Conservation (phyloP, 148 eudicot species). For the Mesembryanthemum crystallinum region DNA sequence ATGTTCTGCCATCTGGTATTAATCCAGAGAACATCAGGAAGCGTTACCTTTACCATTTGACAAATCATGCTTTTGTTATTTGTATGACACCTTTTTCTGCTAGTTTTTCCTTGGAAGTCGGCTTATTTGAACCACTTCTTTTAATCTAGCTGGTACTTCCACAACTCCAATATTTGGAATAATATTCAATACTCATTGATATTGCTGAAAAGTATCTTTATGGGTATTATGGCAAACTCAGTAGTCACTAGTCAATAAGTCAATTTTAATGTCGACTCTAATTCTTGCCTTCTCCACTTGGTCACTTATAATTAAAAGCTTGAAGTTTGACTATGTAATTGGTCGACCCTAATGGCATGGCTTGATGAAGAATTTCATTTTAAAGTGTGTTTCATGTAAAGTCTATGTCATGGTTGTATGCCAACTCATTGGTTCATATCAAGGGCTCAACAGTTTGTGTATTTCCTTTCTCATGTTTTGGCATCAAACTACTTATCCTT, state of each 20-base stretch:
- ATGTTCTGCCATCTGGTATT: too few species aligned
- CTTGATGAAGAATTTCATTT: neutral
- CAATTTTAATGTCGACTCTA: neutral
- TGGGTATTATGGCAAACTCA: neutral
- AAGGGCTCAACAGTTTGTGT: neutral
- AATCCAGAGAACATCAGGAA: too few species aligned
- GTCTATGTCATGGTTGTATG: neutral
- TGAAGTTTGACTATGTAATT: neutral
- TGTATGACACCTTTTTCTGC: neutral
- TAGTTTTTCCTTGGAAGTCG: neutral
- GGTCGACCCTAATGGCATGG: neutral
- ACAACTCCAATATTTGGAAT: neutral
- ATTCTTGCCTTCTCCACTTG: neutral
- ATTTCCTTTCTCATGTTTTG: constrained; percentile 4
- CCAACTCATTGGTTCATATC: neutral
- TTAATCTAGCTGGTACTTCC: neutral
- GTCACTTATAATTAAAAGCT: neutral
- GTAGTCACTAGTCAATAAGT: neutral
- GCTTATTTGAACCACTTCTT: neutral
- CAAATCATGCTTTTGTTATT: neutral
- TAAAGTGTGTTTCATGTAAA: neutral
- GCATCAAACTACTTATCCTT: neutral
- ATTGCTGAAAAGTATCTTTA: neutral
- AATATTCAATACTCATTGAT: neutral
- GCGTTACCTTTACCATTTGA: neutral